Evolutionary conservation across 192 early-diverging fungal genomes (phyloP), one percentile per base, ranked within the genome.

Genomic region (Mycoemilia scoparia): DNA sequence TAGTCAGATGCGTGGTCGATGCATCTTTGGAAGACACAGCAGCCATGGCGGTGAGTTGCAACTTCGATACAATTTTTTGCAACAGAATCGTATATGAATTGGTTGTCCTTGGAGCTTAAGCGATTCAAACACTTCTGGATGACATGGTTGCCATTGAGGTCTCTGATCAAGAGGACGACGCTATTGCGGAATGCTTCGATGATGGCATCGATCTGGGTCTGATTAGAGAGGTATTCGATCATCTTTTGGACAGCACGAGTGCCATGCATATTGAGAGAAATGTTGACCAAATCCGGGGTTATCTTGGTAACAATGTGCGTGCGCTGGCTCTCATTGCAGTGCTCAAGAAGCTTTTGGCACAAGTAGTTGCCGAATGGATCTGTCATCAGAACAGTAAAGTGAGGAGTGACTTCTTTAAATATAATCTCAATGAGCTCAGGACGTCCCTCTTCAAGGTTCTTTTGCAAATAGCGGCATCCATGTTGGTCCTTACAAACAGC

Each of bases 311-410:
- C 73, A 45, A 85, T 74, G 49, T 66, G 65, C 7, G 70, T 76
- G 30, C 76, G 62, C 42, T 89, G 83, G 5, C 63, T 55, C 36
- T 87, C 82, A 21, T 57, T 71, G 45, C 79, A 81, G 56, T 67
- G 64, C 47, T 89, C 86, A 22, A 89, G 45, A n/a, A 89, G 48
- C 43, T 85, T 86, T 44, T 89, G 86, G 48, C 83, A 86, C 18
- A 89, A 61, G 45, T 89, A 89, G 53, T 89, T 89, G 25, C 86
- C 86, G 60, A 89, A 89, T 1, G 86, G 80, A 59, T 89, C 83
- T 16, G 77, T 85, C 78, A 87, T 87, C 18, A 89, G 59, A 39
- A 73, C 77, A 17, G 71, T 67, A 54, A 85, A 77, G 40, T 79
- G 72, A 19, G 58, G 60, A 39, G 70, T 70, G 2, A 80, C 74